Percentiles rank a stretch among this genome's conserved stretches.
Conservation (phyloP, 345 rosid species). For the Pistacia vera region DNA sequence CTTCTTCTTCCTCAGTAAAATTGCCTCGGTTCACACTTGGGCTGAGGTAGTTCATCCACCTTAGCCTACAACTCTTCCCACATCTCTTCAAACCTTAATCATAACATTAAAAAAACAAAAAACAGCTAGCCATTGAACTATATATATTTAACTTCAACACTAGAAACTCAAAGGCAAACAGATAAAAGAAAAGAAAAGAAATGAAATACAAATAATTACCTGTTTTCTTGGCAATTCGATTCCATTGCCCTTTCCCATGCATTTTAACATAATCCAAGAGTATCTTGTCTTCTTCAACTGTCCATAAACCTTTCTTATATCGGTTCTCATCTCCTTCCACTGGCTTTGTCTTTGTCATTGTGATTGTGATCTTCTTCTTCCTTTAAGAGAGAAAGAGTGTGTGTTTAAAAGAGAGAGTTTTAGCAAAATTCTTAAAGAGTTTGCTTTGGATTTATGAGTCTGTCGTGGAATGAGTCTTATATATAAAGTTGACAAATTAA, state of each 20-base stretch:
- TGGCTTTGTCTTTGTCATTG: constrained; percentile 34
- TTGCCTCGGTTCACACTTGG: constrained; percentile 49
- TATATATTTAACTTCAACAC: not conserved
- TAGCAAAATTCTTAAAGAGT: not conserved
- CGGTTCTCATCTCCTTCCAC: constrained; percentile 27
- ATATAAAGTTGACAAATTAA: too few relatives aligned
- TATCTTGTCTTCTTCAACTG: constrained; percentile 61
- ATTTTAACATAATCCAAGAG: constrained; percentile 50
- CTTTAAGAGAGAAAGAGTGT: not conserved
- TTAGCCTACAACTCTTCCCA: constrained; percentile 68
- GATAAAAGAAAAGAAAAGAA: not conserved
- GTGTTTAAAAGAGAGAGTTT: not conserved
- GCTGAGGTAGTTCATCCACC: constrained; percentile 66
- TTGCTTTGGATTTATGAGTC: too few relatives aligned
- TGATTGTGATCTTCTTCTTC: not conserved
- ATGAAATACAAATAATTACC: constrained; percentile 23
- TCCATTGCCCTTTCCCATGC: constrained; percentile 66
- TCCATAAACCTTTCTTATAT: constrained; percentile 64
- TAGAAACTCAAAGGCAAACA: not conserved
- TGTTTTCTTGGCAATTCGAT: constrained; percentile 50
- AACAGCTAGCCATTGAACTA: not conserved
- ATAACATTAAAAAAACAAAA: not conserved
- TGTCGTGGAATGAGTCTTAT: not conserved
- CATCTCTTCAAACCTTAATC: constrained; percentile 58
- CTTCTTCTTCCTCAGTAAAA: constrained; percentile 60